Conservation (phyloP, 2,329 filamentous ascomycete genomes). For the Alternaria novae-zelandiae region DNA sequence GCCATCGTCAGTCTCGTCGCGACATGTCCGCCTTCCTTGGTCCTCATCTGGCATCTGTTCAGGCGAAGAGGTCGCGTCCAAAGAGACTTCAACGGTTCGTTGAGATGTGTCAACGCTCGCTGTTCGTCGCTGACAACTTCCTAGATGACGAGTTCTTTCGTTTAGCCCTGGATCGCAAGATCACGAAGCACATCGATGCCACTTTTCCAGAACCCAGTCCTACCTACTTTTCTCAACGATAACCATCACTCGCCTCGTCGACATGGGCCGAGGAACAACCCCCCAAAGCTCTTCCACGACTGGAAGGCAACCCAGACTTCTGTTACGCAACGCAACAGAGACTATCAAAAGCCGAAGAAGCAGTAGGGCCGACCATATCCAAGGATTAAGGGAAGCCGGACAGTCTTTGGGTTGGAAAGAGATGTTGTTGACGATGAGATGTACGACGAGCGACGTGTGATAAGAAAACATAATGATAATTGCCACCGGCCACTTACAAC, state of each 20-base stretch:
- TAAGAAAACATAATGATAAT: not conserved
- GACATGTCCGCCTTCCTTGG: not conserved
- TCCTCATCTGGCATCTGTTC: not conserved
- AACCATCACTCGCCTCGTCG: not conserved
- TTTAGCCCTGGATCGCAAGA: not conserved
- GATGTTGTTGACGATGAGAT: not conserved
- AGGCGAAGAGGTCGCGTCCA: not conserved
- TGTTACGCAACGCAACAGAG: accelerated
- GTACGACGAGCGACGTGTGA: accelerated
- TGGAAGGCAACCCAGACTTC: accelerated
- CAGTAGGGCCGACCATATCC: too few species aligned
- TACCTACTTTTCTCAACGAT: not conserved
- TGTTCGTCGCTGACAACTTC: accelerated
- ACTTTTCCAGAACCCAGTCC: not conserved
- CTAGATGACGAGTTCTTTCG: not conserved
- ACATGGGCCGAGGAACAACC: not conserved
- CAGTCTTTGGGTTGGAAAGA: accelerated
- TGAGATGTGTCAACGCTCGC: not conserved
- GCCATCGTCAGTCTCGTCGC: not conserved
- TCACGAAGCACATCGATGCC: not conserved
- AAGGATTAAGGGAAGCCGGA: accelerated
- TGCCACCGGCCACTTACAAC: not conserved
- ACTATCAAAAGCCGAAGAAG: not conserved
- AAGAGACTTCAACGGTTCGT: not conserved
- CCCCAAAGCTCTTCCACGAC: not conserved